Conservation (phyloP, 768 basidiomycete species). For the Sporobolomyces pararoseus region DNA sequence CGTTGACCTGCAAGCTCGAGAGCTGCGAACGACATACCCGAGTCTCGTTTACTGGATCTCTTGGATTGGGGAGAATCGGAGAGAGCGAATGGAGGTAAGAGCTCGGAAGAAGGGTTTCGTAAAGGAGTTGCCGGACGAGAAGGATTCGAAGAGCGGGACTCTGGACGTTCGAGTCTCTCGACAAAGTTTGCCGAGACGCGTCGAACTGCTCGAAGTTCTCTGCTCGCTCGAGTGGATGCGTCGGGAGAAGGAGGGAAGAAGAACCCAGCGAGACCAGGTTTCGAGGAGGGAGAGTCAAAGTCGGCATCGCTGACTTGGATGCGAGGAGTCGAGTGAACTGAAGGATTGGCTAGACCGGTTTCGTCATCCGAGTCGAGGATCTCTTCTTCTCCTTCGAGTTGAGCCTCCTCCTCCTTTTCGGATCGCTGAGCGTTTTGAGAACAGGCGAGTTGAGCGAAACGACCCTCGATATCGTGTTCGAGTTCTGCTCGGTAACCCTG, state of each 20-base stretch:
- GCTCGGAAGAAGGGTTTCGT: constrained; percentile 5
- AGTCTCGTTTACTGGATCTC: constrained; percentile 15
- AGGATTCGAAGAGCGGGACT: background rate
- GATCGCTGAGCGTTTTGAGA: constrained; percentile 54
- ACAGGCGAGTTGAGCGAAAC: constrained; percentile 66
- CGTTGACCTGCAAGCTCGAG: constrained; percentile 29
- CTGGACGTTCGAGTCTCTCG: background rate
- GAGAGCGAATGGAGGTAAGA: constrained; percentile 25
- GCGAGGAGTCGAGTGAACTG: constrained; percentile 20
- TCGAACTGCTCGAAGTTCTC: constrained; percentile 23
- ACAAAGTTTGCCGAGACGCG: constrained; percentile 21
- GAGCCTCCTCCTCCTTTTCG: constrained; percentile 47
- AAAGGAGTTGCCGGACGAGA: constrained; percentile 23
- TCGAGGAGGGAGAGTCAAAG: constrained; percentile 29
- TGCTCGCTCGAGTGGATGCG: constrained; percentile 8
- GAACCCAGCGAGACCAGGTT: constrained; percentile 12
- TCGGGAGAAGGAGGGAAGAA: constrained; percentile 11
- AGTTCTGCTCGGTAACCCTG: constrained; percentile 82
- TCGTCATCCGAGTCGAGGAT: constrained; percentile 53
- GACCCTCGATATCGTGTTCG: constrained; percentile 58
- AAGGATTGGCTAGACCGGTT: constrained; percentile 12
- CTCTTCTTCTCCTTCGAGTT: constrained; percentile 27
- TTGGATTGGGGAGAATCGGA: constrained; percentile 1
- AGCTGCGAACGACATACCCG: constrained; percentile 36
- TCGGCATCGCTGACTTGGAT: constrained; percentile 33